Evolutionary conservation across 2,329 filamentous ascomycete species (phyloP).

Genomic region (Tolypocladium tropicale): DNA sequence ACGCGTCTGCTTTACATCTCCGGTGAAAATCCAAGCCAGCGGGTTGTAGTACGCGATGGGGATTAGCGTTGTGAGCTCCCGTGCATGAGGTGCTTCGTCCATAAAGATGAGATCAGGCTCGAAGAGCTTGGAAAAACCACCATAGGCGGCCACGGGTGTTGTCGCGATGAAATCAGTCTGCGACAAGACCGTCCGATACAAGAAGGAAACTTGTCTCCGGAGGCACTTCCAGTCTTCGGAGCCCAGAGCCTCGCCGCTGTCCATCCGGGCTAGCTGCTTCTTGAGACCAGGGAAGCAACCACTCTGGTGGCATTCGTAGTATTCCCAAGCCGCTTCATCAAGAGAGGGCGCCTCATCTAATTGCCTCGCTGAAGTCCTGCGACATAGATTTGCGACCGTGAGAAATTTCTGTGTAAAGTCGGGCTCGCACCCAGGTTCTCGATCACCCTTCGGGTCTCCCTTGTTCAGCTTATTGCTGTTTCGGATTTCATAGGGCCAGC

Average conservation of each 20-base stretch:
- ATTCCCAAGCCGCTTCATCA: constrained; percentile 32
- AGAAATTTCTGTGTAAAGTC: constrained; percentile 28
- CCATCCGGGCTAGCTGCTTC: constrained; percentile 23
- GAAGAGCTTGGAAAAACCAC: constrained; percentile 40
- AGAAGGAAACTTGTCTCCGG: constrained; percentile 17
- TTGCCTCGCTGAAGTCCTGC: constrained; percentile 5
- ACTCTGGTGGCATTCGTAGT: constrained; percentile 22
- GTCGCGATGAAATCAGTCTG: constrained; percentile 34
- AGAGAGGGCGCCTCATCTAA: constrained; percentile 24
- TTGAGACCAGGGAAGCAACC: constrained; percentile 23
- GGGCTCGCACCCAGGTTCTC: neutral
- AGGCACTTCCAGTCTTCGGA: constrained; percentile 18
- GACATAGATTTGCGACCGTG: constrained; percentile 13
- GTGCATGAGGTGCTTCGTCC: constrained; percentile 50
- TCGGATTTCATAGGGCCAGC: constrained; percentile 27
- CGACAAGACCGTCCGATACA: constrained; percentile 28
- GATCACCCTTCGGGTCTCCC: neutral
- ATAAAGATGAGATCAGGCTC: constrained; percentile 80
- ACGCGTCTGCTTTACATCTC: constrained; percentile 33
- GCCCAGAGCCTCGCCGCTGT: constrained; percentile 13
- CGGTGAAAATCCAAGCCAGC: constrained; percentile 32
- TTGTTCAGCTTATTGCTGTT: constrained; percentile 19
- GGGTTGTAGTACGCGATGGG: constrained; percentile 32
- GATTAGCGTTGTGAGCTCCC: constrained; percentile 35
- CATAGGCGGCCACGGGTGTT: constrained; percentile 32